These are phyloP conservation scores for Talaromyces ruber DNA, from an alignment of 495 filamentous ascomycete genomes.

Conservation along the genomic window DNA sequence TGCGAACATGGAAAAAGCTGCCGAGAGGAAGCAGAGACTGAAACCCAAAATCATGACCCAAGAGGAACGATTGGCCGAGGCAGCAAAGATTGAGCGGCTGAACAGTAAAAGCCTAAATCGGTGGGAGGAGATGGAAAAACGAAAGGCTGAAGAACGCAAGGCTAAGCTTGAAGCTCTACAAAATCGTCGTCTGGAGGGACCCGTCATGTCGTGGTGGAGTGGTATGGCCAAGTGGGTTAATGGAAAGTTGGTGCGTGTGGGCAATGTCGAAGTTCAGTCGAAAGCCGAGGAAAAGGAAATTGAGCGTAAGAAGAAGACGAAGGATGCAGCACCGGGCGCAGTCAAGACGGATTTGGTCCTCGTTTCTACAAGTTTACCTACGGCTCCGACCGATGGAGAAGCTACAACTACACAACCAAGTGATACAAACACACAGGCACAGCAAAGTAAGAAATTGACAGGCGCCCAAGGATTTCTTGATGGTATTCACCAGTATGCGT, in stretches of 20 bases:
- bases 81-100: constrained; percentile 68
- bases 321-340: background rate
- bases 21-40: constrained; percentile 63
- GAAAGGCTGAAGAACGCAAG: constrained; percentile 70
- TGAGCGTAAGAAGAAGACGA: constrained; percentile 22
- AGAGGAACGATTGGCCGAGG: constrained; percentile 76
- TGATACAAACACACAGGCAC: background rate
- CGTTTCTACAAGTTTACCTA: background rate
- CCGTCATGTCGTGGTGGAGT: constrained; percentile 90
- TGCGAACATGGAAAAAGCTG: constrained; percentile 80
- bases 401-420: background rate
- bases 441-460: background rate
- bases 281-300: constrained; percentile 32
- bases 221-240: constrained; percentile 70
- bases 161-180: constrained; percentile 77
- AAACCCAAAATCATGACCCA: constrained; percentile 82
- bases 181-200: constrained; percentile 77
- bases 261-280: constrained; percentile 53
- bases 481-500: constrained; percentile 24
- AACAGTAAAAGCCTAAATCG: constrained; percentile 88
- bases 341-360: background rate
- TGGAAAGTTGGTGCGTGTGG: constrained; percentile 66
- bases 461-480: constrained; percentile 12
- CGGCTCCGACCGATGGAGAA: background rate
- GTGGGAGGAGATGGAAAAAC: constrained; percentile 89